Base-by-base conservation (phyloP, 2,329 filamentous ascomycete species). In the Xylaria sp. region DNA sequence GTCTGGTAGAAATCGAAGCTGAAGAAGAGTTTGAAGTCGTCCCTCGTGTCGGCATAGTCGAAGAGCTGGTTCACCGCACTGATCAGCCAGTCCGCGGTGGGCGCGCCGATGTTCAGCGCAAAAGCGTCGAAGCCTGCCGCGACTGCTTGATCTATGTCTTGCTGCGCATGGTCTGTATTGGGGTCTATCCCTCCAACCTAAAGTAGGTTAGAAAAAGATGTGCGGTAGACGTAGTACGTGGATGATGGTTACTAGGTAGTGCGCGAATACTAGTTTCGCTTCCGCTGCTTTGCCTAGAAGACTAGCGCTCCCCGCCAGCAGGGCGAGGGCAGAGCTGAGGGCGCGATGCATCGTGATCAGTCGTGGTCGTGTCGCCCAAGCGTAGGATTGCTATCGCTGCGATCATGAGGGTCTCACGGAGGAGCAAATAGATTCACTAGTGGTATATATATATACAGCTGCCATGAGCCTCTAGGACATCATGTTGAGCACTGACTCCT, bases 1-100 rank as follows among this genome's bases (percentile, higher is more conserved):
- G 70, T 66, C 29, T 74, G 75, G 54, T 70, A 77, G 47, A 80
- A 69, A 65, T 81, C 80, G 67, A 81, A 75, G 63, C 78, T 81
- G 70, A 81, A 76, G 70, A 81, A 81, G 8, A 81, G 72, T 69
- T 78, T 78, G 72, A 81, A 79, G 42, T 73, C 63, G 32, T 48
- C 16, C 54, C 63, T 40, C 63, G 70, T 75, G 10, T 64, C 65
- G 4, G 79, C 78, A 61, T 75, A 71, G 55, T 75, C 71, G 73
- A 80, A 80, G 37, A 81, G 73, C 59, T 77, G 73, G 40, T 71
- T 66, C 27, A 79, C 63, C 0, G 77, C 73, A 60, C 70, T 71
- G 5, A 58, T 54, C 5, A 76, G 73, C 71, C 74, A 81, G 47
- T 63, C 63, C 6, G 68, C 72, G 6, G 51, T 69, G 3, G 79